Evolutionary conservation across 2,329 filamentous ascomycete genomes (phyloP), one percentile per base, ranked within the genome.

Genomic region (Aureobasidium leucospermi): DNA sequence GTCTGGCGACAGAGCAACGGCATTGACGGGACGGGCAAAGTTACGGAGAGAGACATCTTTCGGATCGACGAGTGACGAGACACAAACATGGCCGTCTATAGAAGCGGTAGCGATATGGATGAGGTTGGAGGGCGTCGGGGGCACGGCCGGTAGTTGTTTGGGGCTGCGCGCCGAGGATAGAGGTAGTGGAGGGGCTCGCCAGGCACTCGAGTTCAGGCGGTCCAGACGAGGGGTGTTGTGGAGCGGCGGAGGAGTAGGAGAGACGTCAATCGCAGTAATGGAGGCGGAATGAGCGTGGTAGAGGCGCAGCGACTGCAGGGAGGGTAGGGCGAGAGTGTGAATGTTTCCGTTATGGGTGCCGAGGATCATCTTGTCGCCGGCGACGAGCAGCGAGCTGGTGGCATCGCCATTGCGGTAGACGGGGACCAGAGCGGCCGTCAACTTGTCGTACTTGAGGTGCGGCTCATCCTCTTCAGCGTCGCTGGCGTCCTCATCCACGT

Each of bases 291-390:
- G 95, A 13, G 92, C 93, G 68, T 93, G 90, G 71, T 97, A 99
- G 62, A 89, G 87, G 68, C 90, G 86, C 42, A 99, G 74, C 4
- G 87, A 79, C 65, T 93, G 86, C 70, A 97, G 88, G 6, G 85
- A 83, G 1, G 94, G 92, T 16, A 97, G 75, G 64, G 90, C 87
- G 48, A 96, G 77, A 63, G 96, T 87, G 78, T 99, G 89, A 68
- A 97, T 93, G 69, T 94, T 96, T 67, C 94, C 94, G 75, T 96
- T 96, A 73, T 99, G 93, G 34, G 94, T 96, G 65, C 93, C 94
- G 66, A 96, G 80, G 63, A 96, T 87, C 93, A 97, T 96, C 78
- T 97, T 97, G 78, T 99, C 93, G 56, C 93, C 93, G 42, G 89
- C 89, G 52, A 96, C 90, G 52, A 95, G 76, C 71, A 96, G 96